Evolutionary conservation across 2,329 filamentous ascomycete genomes (phyloP).

Genomic region (Aspergillus sp.): DNA sequence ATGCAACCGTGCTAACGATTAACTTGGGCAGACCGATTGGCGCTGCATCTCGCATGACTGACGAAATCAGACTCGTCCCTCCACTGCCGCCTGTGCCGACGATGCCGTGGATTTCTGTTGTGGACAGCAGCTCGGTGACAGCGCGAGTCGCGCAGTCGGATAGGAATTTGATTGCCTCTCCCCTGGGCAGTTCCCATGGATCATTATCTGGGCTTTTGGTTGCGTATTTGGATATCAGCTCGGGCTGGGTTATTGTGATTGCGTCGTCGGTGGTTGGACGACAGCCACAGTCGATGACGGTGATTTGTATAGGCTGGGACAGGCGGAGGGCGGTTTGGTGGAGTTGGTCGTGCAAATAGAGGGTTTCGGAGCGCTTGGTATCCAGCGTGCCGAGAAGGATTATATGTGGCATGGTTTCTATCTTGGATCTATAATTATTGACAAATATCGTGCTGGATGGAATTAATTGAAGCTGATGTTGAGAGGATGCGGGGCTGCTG

Average conservation of each 20-base stretch:
- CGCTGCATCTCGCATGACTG: slow-evolving; percentile 60
- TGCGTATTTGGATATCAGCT: slow-evolving; percentile 22
- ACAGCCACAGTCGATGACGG: slow-evolving; percentile 15
- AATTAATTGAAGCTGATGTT: not conserved
- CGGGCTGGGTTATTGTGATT: slow-evolving; percentile 50
- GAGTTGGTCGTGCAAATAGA: slow-evolving; percentile 53
- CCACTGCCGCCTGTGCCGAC: slow-evolving; percentile 63
- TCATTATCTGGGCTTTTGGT: slow-evolving; percentile 19
- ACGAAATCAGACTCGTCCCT: slow-evolving; percentile 60
- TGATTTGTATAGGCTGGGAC: slow-evolving; percentile 32
- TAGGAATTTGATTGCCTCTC: slow-evolving; percentile 59
- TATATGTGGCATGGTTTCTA: slow-evolving; percentile 39
- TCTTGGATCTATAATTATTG: not conserved
- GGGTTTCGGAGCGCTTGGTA: slow-evolving; percentile 61
- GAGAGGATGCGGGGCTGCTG: not conserved
- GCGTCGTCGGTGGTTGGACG: slow-evolving; percentile 40
- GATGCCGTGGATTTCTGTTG: slow-evolving; percentile 53
- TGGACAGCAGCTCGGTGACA: slow-evolving; percentile 42
- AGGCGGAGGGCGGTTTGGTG: slow-evolving; percentile 35
- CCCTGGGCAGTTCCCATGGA: slow-evolving; percentile 47
- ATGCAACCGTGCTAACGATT: slow-evolving; percentile 69
- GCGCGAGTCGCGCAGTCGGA: slow-evolving; percentile 47
- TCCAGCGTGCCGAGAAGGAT: slow-evolving; percentile 64
- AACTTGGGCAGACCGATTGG: slow-evolving; percentile 69
- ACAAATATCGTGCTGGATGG: not conserved